A percentile compares a stretch with the other conserved stretches of the same genome.
Conservation (phyloP, 805 yeast genomes). For the Barnettozyma botsteinii region DNA sequence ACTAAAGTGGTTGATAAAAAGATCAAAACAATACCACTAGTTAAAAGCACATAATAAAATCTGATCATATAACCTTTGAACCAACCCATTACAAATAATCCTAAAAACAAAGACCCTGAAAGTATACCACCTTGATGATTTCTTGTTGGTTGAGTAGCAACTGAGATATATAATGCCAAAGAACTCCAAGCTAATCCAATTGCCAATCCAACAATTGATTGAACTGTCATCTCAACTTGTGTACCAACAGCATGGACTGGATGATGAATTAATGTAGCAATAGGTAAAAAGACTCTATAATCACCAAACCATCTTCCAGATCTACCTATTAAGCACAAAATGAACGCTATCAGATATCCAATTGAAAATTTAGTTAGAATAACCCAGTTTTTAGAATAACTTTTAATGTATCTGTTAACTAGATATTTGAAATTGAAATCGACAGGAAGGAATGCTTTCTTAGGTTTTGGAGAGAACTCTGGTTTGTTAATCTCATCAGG, state of each 20-base stretch:
- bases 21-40: slow-evolving; percentile 34
- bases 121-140: slow-evolving; percentile 42
- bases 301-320: slow-evolving; percentile 40
- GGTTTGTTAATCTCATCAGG: slow-evolving; percentile 11
- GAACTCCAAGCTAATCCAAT: slow-evolving; percentile 42
- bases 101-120: slow-evolving; percentile 36
- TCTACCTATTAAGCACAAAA: slow-evolving; percentile 34
- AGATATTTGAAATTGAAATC: not conserved
- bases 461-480: not conserved
- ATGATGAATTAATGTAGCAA: slow-evolving; percentile 40
- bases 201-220: slow-evolving; percentile 34
- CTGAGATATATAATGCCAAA: slow-evolving; percentile 37
- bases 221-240: slow-evolving; percentile 39
- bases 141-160: slow-evolving; percentile 34
- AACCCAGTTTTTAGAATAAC: slow-evolving; percentile 13
- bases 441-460: not conserved
- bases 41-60: slow-evolving; percentile 31
- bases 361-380: slow-evolving; percentile 20
- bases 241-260: slow-evolving; percentile 42
- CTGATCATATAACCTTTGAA: slow-evolving; percentile 36
- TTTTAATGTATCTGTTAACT: slow-evolving; percentile 1
- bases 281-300: slow-evolving; percentile 35
- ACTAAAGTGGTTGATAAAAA: slow-evolving; percentile 24
- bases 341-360: slow-evolving; percentile 35
- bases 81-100: slow-evolving; percentile 36